These are phyloP conservation scores for Solanum ossicruentum DNA, from an alignment of 257 asterid genomes.

Conservation along the genomic window DNA sequence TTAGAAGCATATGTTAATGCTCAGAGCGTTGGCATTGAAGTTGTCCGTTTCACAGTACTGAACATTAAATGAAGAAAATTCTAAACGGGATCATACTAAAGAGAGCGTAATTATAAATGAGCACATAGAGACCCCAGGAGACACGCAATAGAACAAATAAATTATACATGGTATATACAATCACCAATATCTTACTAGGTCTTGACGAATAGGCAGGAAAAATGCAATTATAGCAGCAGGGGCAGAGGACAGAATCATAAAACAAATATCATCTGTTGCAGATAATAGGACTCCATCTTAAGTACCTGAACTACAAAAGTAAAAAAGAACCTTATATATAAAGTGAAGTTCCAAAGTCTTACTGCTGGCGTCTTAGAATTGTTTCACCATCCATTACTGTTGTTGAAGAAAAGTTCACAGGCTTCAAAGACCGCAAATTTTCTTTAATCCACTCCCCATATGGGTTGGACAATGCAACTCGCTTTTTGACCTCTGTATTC, in stretches of 20 bases:
- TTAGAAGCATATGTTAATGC: neutral
- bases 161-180: neutral
- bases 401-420: constrained; percentile 47
- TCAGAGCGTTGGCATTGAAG: neutral
- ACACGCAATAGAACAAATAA: neutral
- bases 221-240: neutral
- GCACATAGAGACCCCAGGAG: neutral
- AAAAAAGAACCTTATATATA: neutral
- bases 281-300: neutral
- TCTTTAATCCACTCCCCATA: constrained; percentile 91
- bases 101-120: neutral
- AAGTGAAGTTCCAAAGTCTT: constrained; percentile 17
- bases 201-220: neutral
- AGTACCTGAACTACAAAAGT: neutral
- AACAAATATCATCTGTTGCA: neutral
- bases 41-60: neutral
- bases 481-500: constrained; percentile 89
- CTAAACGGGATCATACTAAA: neutral
- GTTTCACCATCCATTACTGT: constrained; percentile 75
- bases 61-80: neutral
- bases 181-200: neutral
- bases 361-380: constrained; percentile 86
- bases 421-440: constrained; percentile 67
- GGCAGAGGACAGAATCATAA: neutral
- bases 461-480: constrained; percentile 70